Conservation (phyloP, 2,329 filamentous ascomycete species). For the Diplodia intermedia region DNA sequence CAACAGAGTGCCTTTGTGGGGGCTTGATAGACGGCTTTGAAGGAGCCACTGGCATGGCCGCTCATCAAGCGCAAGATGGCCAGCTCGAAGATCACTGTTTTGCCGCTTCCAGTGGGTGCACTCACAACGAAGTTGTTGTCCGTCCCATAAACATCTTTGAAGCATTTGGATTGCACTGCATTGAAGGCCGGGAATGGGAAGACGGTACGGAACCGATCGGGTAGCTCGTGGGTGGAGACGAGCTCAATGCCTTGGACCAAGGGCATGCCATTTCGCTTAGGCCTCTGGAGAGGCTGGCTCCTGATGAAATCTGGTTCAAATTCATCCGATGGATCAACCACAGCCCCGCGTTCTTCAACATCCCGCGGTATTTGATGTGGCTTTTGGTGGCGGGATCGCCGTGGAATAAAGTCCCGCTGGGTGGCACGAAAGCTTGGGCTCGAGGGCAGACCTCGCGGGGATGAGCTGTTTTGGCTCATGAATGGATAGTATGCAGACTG, state of each 20-base stretch:
- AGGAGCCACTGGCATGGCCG: constrained; percentile 63
- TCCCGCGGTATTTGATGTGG: not conserved
- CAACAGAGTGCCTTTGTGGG: constrained; percentile 84
- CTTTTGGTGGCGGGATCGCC: not conserved
- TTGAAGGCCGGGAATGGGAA: constrained; percentile 82
- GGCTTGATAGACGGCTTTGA: constrained; percentile 85
- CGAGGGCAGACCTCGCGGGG: constrained; percentile 43
- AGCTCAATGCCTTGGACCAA: constrained; percentile 66
- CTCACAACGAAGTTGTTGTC: constrained; percentile 80
- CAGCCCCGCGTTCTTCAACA: not conserved
- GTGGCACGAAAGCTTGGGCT: constrained; percentile 51
- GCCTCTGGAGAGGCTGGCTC: constrained; percentile 31
- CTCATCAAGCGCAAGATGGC: constrained; percentile 76
- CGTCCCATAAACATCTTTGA: constrained; percentile 68
- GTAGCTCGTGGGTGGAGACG: constrained; percentile 65
- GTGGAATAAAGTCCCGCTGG: constrained; percentile 38
- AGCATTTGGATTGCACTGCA: constrained; percentile 82
- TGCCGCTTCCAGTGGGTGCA: constrained; percentile 84
- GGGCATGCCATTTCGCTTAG: constrained; percentile 40
- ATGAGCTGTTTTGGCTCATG: constrained; percentile 41
- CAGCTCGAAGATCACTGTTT: constrained; percentile 81
- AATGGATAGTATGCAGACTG: constrained; percentile 39
- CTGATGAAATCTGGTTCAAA: constrained; percentile 18
- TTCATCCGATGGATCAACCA: too few relatives aligned
- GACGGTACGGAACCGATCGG: constrained; percentile 71